Evolutionary conservation across 345 rosid genomes (phyloP).

Genomic region (Acer saccharum): DNA sequence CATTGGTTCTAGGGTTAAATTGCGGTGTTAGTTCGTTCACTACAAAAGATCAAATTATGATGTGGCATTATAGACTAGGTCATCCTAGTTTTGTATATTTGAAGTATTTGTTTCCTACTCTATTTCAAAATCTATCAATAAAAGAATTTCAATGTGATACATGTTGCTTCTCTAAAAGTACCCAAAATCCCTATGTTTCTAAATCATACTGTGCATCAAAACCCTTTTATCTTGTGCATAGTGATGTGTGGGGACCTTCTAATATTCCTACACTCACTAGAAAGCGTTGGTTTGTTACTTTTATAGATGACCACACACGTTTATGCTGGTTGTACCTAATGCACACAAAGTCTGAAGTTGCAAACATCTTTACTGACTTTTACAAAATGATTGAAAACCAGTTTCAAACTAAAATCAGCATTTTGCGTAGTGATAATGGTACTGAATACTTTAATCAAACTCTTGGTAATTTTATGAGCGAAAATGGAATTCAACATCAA

Average conservation of each 20-base stretch:
- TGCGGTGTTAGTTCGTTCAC: background rate
- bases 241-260: background rate
- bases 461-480: too few relatives aligned
- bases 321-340: too few relatives aligned
- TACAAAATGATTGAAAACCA: background rate
- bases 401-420: background rate
- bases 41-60: too few relatives aligned
- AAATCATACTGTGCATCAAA: background rate
- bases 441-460: background rate
- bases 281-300: background rate
- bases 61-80: too few relatives aligned
- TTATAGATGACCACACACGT: background rate
- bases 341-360: too few relatives aligned
- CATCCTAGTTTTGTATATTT: too few relatives aligned
- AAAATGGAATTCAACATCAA: background rate
- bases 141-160: too few relatives aligned
- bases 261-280: background rate
- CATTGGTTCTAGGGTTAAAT: background rate
- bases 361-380: too few relatives aligned
- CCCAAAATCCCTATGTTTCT: background rate
- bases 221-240: background rate
- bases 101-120: too few relatives aligned
- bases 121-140: too few relatives aligned
- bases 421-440: background rate
- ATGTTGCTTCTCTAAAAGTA: too few relatives aligned